Evolutionary conservation across 208 protist species (phyloP).

Genomic region (Borovskyia barvae): DNA sequence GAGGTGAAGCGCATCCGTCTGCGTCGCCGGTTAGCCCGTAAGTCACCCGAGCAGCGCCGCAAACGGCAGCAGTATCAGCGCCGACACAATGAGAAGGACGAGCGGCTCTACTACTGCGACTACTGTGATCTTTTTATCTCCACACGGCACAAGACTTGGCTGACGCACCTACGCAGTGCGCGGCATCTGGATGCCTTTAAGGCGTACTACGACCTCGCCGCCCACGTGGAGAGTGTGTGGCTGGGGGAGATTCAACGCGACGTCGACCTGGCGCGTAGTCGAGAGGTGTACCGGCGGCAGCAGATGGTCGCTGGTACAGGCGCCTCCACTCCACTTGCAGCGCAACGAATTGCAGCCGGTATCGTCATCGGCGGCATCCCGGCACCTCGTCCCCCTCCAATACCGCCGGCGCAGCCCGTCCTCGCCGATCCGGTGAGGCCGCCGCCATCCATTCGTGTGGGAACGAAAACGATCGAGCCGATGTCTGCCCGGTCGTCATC

Average conservation of each 20-base stretch:
- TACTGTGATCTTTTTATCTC: slow-evolving; percentile 88
- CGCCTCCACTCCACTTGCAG: slow-evolving; percentile 27
- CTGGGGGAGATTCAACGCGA: slow-evolving; percentile 38
- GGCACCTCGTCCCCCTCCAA: not conserved
- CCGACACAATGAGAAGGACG: slow-evolving; percentile 83
- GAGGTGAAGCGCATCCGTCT: slow-evolving; percentile 37
- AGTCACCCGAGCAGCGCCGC: slow-evolving; percentile 63
- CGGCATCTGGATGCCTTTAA: slow-evolving; percentile 68
- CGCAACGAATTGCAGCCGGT: slow-evolving; percentile 25
- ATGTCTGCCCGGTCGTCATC: not conserved
- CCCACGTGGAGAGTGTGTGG: slow-evolving; percentile 52
- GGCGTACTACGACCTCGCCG: slow-evolving; percentile 64
- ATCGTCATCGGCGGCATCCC: slow-evolving; percentile 54
- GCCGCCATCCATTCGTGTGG: slow-evolving; percentile 9
- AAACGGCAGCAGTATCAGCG: slow-evolving; percentile 58
- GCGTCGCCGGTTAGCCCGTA: slow-evolving; percentile 38
- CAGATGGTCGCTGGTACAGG: slow-evolving; percentile 32
- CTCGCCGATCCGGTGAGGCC: not conserved
- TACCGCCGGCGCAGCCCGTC: not conserved
- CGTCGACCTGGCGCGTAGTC: slow-evolving; percentile 32
- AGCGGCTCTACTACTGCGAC: slow-evolving; percentile 76
- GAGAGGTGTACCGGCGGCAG: slow-evolving; percentile 24
- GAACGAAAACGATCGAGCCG: not conserved
- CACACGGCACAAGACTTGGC: slow-evolving; percentile 37
- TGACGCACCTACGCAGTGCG: slow-evolving; percentile 44